Evolutionary conservation across 139 green algal genomes (phyloP).

Genomic region (Raphidocelis subcapitata): DNA sequence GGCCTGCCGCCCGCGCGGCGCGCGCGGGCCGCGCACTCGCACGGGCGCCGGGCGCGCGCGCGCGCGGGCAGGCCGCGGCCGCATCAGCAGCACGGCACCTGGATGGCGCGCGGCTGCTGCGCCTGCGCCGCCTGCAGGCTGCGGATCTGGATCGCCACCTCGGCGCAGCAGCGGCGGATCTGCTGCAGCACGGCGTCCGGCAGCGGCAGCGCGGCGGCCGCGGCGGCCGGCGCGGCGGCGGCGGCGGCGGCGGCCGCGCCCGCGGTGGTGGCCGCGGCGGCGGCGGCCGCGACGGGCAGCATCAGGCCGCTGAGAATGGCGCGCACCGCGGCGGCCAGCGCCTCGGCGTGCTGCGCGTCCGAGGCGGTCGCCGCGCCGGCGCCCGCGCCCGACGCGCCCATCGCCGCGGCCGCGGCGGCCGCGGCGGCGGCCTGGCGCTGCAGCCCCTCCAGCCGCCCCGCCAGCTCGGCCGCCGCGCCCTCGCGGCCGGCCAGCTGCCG

Average conservation of each 20-base stretch:
- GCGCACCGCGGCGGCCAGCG: constrained; percentile 13
- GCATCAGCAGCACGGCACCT: constrained; percentile 37
- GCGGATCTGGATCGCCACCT: constrained; percentile 27
- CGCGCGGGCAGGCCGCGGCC: no score
- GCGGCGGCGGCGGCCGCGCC: no score
- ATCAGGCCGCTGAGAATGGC: constrained; percentile 19
- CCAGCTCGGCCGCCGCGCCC: constrained; percentile 4
- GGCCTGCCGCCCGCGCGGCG: no score
- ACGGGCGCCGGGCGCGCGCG: no score
- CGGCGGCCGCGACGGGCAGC: background rate
- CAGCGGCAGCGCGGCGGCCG: background rate
- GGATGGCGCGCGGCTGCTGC: constrained; percentile 22
- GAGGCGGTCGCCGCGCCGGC: background rate
- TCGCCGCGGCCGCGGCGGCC: background rate
- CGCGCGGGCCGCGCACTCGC: no score
- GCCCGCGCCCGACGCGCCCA: background rate
- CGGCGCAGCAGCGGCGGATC: constrained; percentile 36
- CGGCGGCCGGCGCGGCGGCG: background rate
- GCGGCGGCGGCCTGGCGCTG: constrained; percentile 3
- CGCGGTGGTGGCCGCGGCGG: background rate
- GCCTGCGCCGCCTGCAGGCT: background rate
- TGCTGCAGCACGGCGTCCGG: constrained; percentile 29
- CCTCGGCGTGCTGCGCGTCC: constrained; percentile 1
- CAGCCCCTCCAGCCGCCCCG: constrained; percentile 2
- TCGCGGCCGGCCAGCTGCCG: constrained; percentile 15